Evolutionary conservation across 2,329 filamentous ascomycete genomes (phyloP).

Genomic region (Beauveria asiatica): DNA sequence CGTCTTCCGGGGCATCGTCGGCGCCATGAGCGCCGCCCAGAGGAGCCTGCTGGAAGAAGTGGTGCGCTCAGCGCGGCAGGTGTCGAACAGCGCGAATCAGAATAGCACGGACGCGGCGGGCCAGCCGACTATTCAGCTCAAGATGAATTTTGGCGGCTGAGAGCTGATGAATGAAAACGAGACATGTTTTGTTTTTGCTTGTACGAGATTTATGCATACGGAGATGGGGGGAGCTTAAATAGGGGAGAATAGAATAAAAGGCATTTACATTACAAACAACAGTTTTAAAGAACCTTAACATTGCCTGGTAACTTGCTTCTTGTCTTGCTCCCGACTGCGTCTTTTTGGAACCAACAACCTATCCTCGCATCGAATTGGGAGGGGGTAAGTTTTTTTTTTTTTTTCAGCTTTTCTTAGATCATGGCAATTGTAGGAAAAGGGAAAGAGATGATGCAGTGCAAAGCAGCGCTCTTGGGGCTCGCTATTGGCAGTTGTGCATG

Average conservation of each 20-base stretch:
- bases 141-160: constrained; percentile 74
- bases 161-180: constrained; percentile 10
- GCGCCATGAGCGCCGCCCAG: constrained; percentile 59
- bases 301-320: no score
- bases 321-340: background rate
- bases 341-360: no score
- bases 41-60: constrained; percentile 74
- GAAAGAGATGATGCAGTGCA: no score
- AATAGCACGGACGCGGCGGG: constrained; percentile 35
- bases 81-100: constrained; percentile 31
- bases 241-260: background rate
- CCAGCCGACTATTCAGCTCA: constrained; percentile 80
- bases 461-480: no score
- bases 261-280: background rate
- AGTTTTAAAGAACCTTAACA: background rate
- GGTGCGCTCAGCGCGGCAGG: constrained; percentile 54
- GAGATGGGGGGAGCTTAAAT: background rate
- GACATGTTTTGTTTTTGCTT: background rate
- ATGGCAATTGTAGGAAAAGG: no score
- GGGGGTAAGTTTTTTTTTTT: no score
- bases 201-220: background rate
- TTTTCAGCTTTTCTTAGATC: no score
- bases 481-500: no score
- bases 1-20: constrained; percentile 67
- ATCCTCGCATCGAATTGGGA: no score